Evolutionary conservation across 129 eudicot genomes (phyloP), one percentile per base, ranked within the genome.

Genomic region (Escallonia herrerae): DNA sequence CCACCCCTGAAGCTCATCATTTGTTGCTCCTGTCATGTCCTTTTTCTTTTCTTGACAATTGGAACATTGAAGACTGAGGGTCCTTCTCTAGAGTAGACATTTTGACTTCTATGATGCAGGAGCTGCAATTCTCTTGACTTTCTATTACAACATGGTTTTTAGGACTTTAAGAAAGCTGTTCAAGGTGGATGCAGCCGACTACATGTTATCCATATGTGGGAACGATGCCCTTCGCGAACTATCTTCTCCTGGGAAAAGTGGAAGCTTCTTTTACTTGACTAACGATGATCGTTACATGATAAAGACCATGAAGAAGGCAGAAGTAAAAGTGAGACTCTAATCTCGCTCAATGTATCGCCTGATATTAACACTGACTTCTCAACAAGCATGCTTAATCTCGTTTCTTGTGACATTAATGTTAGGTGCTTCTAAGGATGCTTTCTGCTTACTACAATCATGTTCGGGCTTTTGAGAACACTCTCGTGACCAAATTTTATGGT

Each of bases 131-230:
- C 33, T 22, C 33, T 22, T 22, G 33, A 22, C 33, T 22, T 22
- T 22, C 33, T 22, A 22, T 22, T 22, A 22, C 33, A 22, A 22
- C 33, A 22, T 53, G 13, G n/a, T 49, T 2, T 49, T 54, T 79
- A 85, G 99, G 85, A 87, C 95, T 15, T 65, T 94, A 49, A 84
- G 99, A 80, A 86, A 86, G 86, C 61, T 94, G 64, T 94, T 94
- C 87, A 89, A 94, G 77, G 97, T 94, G 61, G 99, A 94, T 77
- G 88, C 99, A 72, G 99, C 99, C 40, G 99, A 94, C 71, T 94
- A 94, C 80, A 94, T 94, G 99, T 63, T 94, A 49, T 94, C 99
- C 2, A 86, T 94, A 13, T 94, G 99, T 68, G 99, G 99, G 44
- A 76, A 83, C 12, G 87, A 86, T 33, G 97, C 99, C 55, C 91